Evolutionary conservation across 129 eudicot genomes (phyloP).

Genomic region (carrot (Daucus carota)): DNA sequence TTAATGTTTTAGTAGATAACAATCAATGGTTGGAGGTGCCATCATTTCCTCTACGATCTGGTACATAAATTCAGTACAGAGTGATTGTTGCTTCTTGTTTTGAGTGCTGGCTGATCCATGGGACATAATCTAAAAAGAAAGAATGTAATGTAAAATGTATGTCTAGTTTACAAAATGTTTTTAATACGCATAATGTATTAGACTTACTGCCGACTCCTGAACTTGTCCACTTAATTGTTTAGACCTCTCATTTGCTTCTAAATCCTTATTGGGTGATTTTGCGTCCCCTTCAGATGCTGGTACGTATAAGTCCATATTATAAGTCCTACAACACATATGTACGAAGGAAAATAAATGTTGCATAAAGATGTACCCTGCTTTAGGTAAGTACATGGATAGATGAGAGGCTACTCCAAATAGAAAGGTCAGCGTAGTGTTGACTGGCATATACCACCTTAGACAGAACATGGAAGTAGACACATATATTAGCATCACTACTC

Average conservation of each 20-base stretch:
- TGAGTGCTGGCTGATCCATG: slow-evolving; percentile 17
- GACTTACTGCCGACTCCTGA: slow-evolving; percentile 33
- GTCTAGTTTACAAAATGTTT: background rate
- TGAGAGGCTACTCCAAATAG: slow-evolving; percentile 28
- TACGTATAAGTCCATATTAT: slow-evolving; percentile 76
- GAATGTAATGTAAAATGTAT: background rate
- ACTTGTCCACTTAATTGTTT: slow-evolving; percentile 37
- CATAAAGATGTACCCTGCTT: background rate
- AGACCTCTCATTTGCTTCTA: slow-evolving; percentile 43
- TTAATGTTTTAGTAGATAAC: background rate
- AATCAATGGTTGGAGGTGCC: slow-evolving; percentile 79
- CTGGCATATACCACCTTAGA: slow-evolving; percentile 83
- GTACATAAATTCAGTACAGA: slow-evolving; percentile 27
- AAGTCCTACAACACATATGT: background rate
- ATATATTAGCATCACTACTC: background rate
- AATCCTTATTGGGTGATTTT: slow-evolving; percentile 47
- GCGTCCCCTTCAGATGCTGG: slow-evolving; percentile 40
- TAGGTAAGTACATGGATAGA: background rate
- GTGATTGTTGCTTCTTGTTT: slow-evolving; percentile 14
- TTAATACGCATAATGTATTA: background rate
- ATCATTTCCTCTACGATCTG: slow-evolving; percentile 54
- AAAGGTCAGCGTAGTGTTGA: slow-evolving; percentile 56
- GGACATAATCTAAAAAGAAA: slow-evolving; percentile 24
- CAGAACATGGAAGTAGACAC: background rate
- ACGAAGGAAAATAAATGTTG: background rate